These are phyloP conservation scores for Allantophomopsis cytisporea DNA, from an alignment of 2,329 filamentous ascomycete genomes.

Conservation along the genomic window DNA sequence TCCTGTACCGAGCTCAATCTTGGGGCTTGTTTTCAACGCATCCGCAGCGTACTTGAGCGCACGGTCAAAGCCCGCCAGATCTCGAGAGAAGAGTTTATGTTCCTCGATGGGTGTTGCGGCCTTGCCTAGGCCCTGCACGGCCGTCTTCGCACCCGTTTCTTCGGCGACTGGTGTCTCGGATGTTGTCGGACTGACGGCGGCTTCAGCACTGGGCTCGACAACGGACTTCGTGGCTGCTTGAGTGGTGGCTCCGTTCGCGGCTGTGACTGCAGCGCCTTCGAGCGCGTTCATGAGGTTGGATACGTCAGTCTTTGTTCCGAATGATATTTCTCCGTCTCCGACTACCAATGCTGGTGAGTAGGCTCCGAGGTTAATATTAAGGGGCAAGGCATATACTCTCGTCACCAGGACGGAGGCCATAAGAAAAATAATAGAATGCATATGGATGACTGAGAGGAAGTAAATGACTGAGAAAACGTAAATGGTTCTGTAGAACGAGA, in stretches of 20 bases:
- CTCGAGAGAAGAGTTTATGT: slow-evolving; percentile 14
- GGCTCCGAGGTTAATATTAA: slow-evolving; percentile 37
- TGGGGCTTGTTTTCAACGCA: not conserved
- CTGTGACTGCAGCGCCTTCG: slow-evolving; percentile 22
- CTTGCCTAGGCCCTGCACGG: slow-evolving; percentile 1
- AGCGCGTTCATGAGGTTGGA: slow-evolving; percentile 28
- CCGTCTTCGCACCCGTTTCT: not conserved
- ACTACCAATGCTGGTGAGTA: slow-evolving; percentile 37
- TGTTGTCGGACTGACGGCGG: not conserved
- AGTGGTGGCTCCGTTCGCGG: slow-evolving; percentile 2
- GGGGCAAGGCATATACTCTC: slow-evolving; percentile 9
- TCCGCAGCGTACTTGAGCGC: not conserved
- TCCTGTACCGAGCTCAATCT: slow-evolving; percentile 13
- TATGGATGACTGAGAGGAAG: no score
- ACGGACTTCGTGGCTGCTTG: slow-evolving; percentile 1
- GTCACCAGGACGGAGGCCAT: no score
- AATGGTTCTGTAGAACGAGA: no score
- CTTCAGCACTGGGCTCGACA: not conserved
- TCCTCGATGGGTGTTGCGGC: slow-evolving; percentile 17
- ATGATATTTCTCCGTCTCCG: slow-evolving; percentile 37
- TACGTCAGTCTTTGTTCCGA: slow-evolving; percentile 25
- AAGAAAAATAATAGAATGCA: no score
- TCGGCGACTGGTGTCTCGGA: not conserved
- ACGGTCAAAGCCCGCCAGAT: slow-evolving; percentile 16
- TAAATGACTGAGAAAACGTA: no score